Evolutionary conservation across 2,329 filamentous ascomycete genomes (phyloP).

Genomic region (Monilinia fructigena): DNA sequence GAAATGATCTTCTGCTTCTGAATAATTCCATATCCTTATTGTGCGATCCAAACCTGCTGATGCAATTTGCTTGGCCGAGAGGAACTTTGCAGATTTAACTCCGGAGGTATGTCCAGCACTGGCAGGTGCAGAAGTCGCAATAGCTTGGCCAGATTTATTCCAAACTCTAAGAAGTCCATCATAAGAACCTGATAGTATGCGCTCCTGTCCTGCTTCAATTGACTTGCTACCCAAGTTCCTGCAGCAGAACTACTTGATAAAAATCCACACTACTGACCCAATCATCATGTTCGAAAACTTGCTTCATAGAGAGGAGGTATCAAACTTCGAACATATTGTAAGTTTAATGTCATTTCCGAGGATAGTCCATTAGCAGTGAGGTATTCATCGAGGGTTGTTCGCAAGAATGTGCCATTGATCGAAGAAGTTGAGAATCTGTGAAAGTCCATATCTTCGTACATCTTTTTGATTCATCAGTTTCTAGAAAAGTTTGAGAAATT

Average conservation of each 20-base stretch:
- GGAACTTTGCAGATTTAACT: conserved; percentile 79
- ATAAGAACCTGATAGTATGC: conserved; percentile 89
- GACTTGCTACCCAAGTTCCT: conserved; percentile 53
- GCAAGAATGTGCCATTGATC: conserved; percentile 88
- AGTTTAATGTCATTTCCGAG: conserved; percentile 77
- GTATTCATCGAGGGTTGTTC: conserved; percentile 87
- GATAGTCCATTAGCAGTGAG: conserved; percentile 83
- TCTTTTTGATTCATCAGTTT: conserved; percentile 44
- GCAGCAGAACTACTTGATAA: conserved; percentile 66
- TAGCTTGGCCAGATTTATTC: conserved; percentile 82
- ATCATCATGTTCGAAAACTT: conserved; percentile 95
- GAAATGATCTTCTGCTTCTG: conserved; percentile 60
- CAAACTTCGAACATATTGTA: conserved; percentile 91
- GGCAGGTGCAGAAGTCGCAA: conserved; percentile 70
- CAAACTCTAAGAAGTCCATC: conserved; percentile 87
- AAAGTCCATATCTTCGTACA: conserved; percentile 68
- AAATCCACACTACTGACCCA: conserved; percentile 89
- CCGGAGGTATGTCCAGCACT: conserved; percentile 71
- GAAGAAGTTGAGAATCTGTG: conserved; percentile 76
- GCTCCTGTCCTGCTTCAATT: conserved; percentile 57
- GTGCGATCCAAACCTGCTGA: conserved; percentile 83
- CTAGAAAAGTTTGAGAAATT: background rate
- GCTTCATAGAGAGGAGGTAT: conserved; percentile 86
- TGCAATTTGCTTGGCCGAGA: conserved; percentile 74
- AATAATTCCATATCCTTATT: conserved; percentile 86